These are phyloP conservation scores for Xylaria venustula DNA, from an alignment of 495 filamentous ascomycete genomes.

Conservation along the genomic window DNA sequence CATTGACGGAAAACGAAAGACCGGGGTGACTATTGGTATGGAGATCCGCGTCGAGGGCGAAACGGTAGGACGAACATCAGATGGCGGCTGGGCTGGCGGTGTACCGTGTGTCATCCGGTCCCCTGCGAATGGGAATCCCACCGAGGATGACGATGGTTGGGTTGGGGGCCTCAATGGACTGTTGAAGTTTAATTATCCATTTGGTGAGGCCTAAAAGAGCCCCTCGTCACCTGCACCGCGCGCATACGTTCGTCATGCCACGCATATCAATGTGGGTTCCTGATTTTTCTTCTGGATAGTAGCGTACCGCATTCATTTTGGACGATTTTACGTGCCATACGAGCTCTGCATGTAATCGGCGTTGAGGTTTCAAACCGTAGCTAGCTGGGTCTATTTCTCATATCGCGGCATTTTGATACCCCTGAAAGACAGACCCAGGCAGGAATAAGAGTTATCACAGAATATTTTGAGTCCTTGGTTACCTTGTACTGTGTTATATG, in stretches of 20 bases:
- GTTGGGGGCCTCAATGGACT: conserved; percentile 92
- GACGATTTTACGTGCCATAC: background rate
- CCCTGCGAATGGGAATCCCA: conserved; percentile 35
- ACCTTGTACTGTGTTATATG: too few relatives aligned
- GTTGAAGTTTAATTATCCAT: conserved; percentile 97
- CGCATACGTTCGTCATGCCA: background rate
- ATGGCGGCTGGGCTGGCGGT: conserved; percentile 58
- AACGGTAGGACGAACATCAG: conserved; percentile 55
- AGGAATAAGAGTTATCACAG: too few relatives aligned
- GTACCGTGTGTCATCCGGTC: conserved; percentile 68
- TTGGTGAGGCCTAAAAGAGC: conserved; percentile 60
- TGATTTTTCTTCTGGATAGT: background rate
- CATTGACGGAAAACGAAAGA: conserved; percentile 78
- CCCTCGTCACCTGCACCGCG: background rate
- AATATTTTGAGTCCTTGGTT: too few relatives aligned
- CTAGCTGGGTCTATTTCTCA: background rate
- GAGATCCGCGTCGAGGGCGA: conserved; percentile 87
- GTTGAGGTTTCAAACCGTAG: background rate
- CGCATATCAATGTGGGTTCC: background rate
- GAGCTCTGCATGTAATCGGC: background rate
- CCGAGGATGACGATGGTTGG: conserved; percentile 83
- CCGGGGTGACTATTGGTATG: conserved; percentile 74
- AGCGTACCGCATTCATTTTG: background rate
- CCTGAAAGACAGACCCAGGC: too few relatives aligned
- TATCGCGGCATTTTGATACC: conserved; percentile 1